Conservation (phyloP, 345 rosid species). For the Microcos paniculata region DNA sequence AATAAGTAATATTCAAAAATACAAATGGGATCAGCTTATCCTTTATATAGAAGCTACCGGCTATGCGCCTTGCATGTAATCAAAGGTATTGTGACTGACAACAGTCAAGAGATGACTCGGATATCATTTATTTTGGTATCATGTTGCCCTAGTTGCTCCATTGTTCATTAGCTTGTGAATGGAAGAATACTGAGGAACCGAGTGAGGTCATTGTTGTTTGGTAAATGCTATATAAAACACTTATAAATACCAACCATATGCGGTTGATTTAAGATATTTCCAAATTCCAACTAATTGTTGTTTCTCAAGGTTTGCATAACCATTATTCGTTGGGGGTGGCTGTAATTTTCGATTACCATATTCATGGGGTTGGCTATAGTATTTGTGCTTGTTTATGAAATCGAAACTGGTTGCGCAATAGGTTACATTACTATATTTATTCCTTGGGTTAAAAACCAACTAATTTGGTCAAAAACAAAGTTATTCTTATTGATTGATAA, state of each 20-base stretch:
- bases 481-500: too few relatives aligned
- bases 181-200: background rate
- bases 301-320: too few relatives aligned
- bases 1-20: background rate
- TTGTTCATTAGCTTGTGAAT: background rate
- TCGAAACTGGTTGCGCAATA: too few relatives aligned
- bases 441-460: too few relatives aligned
- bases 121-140: background rate
- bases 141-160: background rate
- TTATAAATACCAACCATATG: background rate
- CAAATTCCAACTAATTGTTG: background rate
- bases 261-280: background rate
- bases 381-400: background rate
- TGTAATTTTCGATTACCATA: background rate
- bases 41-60: background rate
- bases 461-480: too few relatives aligned
- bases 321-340: background rate
- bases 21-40: background rate
- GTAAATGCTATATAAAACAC: background rate
- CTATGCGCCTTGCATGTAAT: background rate
- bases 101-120: background rate
- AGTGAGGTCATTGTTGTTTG: background rate
- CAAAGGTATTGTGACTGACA: background rate
- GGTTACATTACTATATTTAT: too few relatives aligned
- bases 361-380: too few relatives aligned